Evolutionary conservation across 2,329 filamentous ascomycete species (phyloP).

Genomic region (Metarhizium sp.): DNA sequence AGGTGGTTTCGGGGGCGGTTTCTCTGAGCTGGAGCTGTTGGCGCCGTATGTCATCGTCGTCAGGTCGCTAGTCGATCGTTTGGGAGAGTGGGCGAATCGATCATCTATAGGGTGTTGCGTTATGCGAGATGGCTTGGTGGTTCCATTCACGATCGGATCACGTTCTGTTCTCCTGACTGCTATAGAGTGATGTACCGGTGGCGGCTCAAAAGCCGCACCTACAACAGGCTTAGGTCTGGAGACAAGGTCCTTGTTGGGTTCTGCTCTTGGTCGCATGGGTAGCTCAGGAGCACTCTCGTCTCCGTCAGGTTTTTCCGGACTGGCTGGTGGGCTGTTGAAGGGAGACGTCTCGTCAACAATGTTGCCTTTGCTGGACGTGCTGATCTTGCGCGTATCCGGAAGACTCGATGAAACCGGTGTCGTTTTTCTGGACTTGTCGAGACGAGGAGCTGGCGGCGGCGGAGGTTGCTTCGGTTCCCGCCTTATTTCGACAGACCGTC

Average conservation of each 20-base stretch:
- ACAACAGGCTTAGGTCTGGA: slow-evolving; percentile 14
- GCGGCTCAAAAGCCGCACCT: slow-evolving; percentile 34
- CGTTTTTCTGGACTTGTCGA: slow-evolving; percentile 51
- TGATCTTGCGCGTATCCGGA: slow-evolving; percentile 9
- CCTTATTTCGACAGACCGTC: slow-evolving; percentile 50
- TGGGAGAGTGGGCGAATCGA: slow-evolving; percentile 39
- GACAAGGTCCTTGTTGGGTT: slow-evolving; percentile 13
- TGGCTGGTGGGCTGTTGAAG: slow-evolving; percentile 78
- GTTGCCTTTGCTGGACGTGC: slow-evolving; percentile 8
- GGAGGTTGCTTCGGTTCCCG: slow-evolving; percentile 35
- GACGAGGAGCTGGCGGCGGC: slow-evolving; percentile 71
- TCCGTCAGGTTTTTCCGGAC: slow-evolving; percentile 43
- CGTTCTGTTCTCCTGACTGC: slow-evolving; percentile 34
- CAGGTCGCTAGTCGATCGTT: slow-evolving; percentile 24
- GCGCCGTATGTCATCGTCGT: slow-evolving; percentile 6
- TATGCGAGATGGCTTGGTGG: slow-evolving; percentile 24
- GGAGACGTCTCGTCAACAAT: slow-evolving; percentile 52
- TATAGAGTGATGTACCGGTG: slow-evolving; percentile 41
- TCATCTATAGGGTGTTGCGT: slow-evolving; percentile 33
- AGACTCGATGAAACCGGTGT: slow-evolving; percentile 11
- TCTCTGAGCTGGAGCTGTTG: not conserved
- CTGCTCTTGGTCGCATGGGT: slow-evolving; percentile 40
- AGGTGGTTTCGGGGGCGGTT: slow-evolving; percentile 35
- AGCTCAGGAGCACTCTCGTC: slow-evolving; percentile 40
- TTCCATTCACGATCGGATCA: slow-evolving; percentile 32